phyloP scores from a whole-genome alignment of 371 early-diverging fungal genomes.

The Zopfochytrium polystomum region DNA sequence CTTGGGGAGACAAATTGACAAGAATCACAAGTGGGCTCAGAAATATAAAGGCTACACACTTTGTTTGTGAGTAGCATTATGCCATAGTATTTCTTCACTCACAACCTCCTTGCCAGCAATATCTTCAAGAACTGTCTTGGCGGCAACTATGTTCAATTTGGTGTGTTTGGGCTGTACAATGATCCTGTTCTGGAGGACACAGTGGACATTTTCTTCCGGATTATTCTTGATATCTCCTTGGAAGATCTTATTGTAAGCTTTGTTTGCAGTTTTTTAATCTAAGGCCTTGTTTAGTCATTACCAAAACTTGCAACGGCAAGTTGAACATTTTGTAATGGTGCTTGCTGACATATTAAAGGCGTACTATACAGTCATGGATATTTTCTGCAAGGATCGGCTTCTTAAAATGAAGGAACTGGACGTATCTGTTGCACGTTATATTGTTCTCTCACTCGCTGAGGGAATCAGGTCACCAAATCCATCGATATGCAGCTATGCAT shows the following conservation, averaged over 20 bases:
- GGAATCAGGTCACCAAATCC: constrained; percentile 54
- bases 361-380: constrained; percentile 62
- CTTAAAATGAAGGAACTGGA: constrained; percentile 56
- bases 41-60: constrained; percentile 75
- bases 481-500: constrained; percentile 61
- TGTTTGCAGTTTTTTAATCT: constrained; percentile 1
- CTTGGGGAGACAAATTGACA: constrained; percentile 6
- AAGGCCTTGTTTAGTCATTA: constrained; percentile 47
- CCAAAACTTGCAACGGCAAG: constrained; percentile 55
- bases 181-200: constrained; percentile 79
- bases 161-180: constrained; percentile 86
- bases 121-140: constrained; percentile 68
- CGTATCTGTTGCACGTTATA: constrained; percentile 52
- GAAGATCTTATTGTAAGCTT: constrained; percentile 66
- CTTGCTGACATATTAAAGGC: constrained; percentile 28
- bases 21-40: constrained; percentile 36
- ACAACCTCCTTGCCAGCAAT: constrained; percentile 28
- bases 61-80: constrained; percentile 55
- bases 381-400: constrained; percentile 64
- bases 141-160: constrained; percentile 87
- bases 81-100: not conserved
- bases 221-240: constrained; percentile 70
- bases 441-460: constrained; percentile 62
- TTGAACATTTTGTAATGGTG: not conserved
- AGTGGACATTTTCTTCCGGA: constrained; percentile 62